These are phyloP conservation scores for Cylindrotheca closterium DNA, from an alignment of 108 stramenopile species.

Conservation along the genomic window DNA sequence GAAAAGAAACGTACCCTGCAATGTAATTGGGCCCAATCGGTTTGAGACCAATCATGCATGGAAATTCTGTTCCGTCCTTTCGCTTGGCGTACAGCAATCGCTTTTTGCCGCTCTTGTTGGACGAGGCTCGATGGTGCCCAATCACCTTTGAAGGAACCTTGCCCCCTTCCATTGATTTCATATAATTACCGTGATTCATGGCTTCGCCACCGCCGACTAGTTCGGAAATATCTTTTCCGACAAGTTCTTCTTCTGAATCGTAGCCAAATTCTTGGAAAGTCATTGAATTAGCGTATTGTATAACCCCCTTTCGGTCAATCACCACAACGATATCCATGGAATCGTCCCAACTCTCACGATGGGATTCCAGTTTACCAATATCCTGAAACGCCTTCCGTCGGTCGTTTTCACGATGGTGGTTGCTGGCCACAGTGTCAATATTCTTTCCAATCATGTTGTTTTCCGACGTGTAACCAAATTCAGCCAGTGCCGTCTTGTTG, in stretches of 20 bases:
- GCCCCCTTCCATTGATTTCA: conserved; percentile 21
- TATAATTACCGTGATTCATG: conserved; percentile 21
- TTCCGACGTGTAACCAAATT: too few species aligned
- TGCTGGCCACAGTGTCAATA: neutral
- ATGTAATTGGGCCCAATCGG: neutral
- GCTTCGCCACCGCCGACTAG: conserved; percentile 17
- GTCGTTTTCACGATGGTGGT: neutral
- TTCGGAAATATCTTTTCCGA: conserved; percentile 23
- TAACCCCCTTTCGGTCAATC: neutral
- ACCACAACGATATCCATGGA: conserved; percentile 1
- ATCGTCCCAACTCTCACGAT: neutral
- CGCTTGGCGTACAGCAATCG: neutral
- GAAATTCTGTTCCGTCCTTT: conserved; percentile 2
- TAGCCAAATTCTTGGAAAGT: conserved; percentile 30
- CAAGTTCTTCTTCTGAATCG: conserved; percentile 10
- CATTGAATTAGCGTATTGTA: conserved; percentile 5
- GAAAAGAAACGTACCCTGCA: conserved; percentile 3
- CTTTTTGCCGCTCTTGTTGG: neutral
- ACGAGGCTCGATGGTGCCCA: neutral
- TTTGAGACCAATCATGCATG: conserved; percentile 4
- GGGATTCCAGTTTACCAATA: neutral
- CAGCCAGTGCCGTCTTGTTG: neutral
- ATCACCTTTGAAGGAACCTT: neutral
- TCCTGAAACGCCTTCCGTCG: too few species aligned
- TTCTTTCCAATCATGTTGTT: neutral